Base-by-base conservation (phyloP, 768 basidiomycete genomes). In the Panellus pusillus region DNA sequence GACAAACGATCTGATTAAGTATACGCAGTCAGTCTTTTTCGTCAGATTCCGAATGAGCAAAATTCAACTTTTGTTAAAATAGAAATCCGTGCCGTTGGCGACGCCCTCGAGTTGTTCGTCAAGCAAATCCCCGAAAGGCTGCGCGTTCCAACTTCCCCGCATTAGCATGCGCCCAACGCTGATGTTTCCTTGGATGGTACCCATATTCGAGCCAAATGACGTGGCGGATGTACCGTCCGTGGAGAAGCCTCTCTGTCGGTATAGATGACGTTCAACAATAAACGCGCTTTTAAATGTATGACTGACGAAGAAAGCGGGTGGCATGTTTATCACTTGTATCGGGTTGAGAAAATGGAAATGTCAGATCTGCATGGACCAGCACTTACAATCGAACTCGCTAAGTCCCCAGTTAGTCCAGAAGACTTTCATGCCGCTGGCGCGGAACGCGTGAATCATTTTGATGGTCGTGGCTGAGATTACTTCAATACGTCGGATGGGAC, bases 361-460 rank as follows among this genome's bases (percentile, higher is more conserved):
- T 42, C 28, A 7, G 19, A 15, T 27, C 6, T 17, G 1, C 9
- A 1, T 2, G 17, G 6, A 38, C 38, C 24, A 17, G 24, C 1
- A 56, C 69, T 18, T 42, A 67, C 69, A 55, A 40, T 71, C 70
- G 27, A 66, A 71, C 28, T 69, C 67, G 1, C 67, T 69, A 17
- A 70, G 55, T 1, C 70, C 70, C 70, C 70, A 71, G 44, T 68
- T 67, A 0, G 65, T 67, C 70, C 70, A 71, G 12, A 71, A 47
- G 1, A 71, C 66, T 1, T 66, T 65, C 64, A 69, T 68, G 0
- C 64, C 66, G 19, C 62, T 67, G 9, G 53, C 55, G 15, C 69
- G 63, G 53, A 70, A 70, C 1, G 70, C 68, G 39, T 69, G 59
- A 28, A 71, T 67, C 32, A 65, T 48, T 27, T 67, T 47, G 2